Base-by-base conservation (phyloP, 2,329 filamentous ascomycete genomes). In the Lachnellula occidentalis region DNA sequence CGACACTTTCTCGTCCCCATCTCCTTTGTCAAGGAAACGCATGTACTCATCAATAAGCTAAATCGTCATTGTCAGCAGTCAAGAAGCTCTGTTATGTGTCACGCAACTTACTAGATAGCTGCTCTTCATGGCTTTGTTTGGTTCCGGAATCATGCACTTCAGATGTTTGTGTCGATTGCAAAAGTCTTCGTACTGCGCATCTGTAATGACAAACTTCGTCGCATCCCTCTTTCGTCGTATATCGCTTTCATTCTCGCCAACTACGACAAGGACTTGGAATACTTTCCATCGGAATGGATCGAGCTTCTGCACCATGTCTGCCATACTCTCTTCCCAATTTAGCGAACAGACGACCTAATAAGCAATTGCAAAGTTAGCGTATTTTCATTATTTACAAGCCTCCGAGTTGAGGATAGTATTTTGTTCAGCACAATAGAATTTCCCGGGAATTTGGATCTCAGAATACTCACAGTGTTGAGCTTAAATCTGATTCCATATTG, bases 221-320 rank as follows among this genome's bases (percentile, higher is more conserved):
- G 72, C 77, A 58, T 77, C 70, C 2, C 72, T 66, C 45, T 73
- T 64, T 14, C 61, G 59, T 14, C 61, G 59, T 34, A 68, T 60
- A 3, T 68, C 66, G 6, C 69, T 70, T 48, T 80, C 78, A 60
- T 81, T 81, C 65, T 82, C 78, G 1, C 76, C 78, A 14, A 66
- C 70, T 2, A 81, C 76, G 5, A 76, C 69, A n/a, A 82, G 69
- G 5, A 75, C 73, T 60, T 82, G 78, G 62, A 82, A 83, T 27
- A 70, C 73, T 62, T 81, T 81, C 78, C 78, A 82, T 0, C 79
- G 73, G 55, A 78, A 79, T 2, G 78, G 78, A 4, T 65, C 62
- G 11, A 82, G 65, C 39, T 59, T 42, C 14, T 61, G 53, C 7
- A 81, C 70, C 4, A 58, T 62, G 14, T 54, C 60, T 41, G 68